phyloP scores from a whole-genome alignment of 345 rosid species.

The Fremontodendron californicum region DNA sequence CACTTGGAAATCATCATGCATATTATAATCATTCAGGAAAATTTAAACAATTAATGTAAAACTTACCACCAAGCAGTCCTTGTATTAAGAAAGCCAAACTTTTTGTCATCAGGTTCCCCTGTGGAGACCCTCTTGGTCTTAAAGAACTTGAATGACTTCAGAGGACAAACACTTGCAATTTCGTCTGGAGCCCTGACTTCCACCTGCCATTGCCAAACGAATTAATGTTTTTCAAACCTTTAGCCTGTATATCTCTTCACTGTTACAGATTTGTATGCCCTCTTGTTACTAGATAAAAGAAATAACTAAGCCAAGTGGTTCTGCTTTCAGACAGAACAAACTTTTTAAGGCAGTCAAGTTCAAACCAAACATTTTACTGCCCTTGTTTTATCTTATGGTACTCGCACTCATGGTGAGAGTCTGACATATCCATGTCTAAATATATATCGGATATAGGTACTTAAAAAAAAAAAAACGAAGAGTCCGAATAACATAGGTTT shows the following conservation, averaged over 20 bases:
- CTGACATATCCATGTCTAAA: no score
- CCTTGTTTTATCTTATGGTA: no score
- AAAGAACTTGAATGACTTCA: slow-evolving; percentile 59
- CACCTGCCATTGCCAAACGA: slow-evolving; percentile 44
- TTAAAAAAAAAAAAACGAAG: no score
- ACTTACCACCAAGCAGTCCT: slow-evolving; percentile 85
- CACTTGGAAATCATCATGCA: neutral
- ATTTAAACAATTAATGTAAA: neutral
- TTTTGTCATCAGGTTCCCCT: slow-evolving; percentile 27
- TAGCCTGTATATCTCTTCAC: neutral
- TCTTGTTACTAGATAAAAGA: no score
- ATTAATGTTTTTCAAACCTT: neutral
- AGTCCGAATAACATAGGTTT: no score
- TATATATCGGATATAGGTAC: no score
- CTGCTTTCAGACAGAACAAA: neutral
- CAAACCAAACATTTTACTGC: neutral
- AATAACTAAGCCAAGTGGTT: neutral
- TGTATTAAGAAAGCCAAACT: slow-evolving; percentile 51
- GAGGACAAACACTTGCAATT: slow-evolving; percentile 50
- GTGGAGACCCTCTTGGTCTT: slow-evolving; percentile 48
- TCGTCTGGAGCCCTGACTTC: slow-evolving; percentile 56
- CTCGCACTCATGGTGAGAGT: no score
- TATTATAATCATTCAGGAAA: neutral
- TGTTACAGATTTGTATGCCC: no score
- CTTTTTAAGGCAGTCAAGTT: neutral